These are phyloP conservation scores for Neoboletus brunneissimus DNA, from an alignment of 768 basidiomycete species.

Conservation along the genomic window DNA sequence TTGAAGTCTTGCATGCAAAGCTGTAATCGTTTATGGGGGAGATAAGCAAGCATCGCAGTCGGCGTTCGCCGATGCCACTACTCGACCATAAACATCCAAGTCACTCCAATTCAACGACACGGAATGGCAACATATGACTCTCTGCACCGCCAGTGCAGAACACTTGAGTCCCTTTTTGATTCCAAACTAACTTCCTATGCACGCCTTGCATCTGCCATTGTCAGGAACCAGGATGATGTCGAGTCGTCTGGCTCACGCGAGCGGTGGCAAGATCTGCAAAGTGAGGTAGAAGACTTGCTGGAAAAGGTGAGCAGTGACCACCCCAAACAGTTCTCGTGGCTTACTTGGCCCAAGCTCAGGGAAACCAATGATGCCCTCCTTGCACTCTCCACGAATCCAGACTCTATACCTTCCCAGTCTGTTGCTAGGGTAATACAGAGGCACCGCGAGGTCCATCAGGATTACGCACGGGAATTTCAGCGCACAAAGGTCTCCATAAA, in stretches of 20 bases:
- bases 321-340: neutral
- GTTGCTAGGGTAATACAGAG: conserved; percentile 88
- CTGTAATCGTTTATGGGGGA: neutral
- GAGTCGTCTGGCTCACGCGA: conserved; percentile 69
- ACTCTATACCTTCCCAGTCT: conserved; percentile 66
- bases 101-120: neutral
- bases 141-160: conserved; percentile 87
- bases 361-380: conserved; percentile 84
- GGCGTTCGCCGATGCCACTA: conserved; percentile 17
- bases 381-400: conserved; percentile 61
- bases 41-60: neutral
- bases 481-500: conserved; percentile 69
- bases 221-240: conserved; percentile 52
- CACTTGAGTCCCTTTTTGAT: conserved; percentile 90
- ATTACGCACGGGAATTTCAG: conserved; percentile 79
- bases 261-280: conserved; percentile 80
- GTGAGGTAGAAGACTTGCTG: conserved; percentile 81
- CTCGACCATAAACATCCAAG: neutral
- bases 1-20: neutral
- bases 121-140: conserved; percentile 81
- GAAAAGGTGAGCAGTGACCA: conserved; percentile 60
- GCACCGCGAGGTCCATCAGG: conserved; percentile 86
- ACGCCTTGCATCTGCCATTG: conserved; percentile 71
- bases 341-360: conserved; percentile 56
- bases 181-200: conserved; percentile 89